Base-by-base conservation (phyloP, 2,329 filamentous ascomycete genomes). In the Anisogramma anomala region DNA sequence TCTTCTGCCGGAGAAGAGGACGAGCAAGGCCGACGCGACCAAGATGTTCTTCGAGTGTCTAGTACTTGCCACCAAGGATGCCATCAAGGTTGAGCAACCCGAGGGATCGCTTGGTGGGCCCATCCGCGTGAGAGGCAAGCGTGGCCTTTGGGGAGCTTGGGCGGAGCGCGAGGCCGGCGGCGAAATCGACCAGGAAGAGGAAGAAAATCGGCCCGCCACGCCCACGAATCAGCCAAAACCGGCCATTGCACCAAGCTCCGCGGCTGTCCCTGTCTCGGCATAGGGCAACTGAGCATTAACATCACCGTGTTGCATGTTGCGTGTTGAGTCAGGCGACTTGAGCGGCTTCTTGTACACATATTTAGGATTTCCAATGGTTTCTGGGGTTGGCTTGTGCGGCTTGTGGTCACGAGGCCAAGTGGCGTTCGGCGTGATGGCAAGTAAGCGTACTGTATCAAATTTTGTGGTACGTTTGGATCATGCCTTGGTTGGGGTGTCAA, bases 31-130 rank as follows among this genome's bases (percentile, higher is more conserved):
- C 7, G 91, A 96, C 54, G 91, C 91, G 0, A 98, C 91, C 32
- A 95, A 95, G 71, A 95, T 98, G 87, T 98, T 98, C 67, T 98
- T 98, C 54, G 91, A 98, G 64, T 82, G 91, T 41, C 71, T 98
- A 18, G 91, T 98, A 3, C 72, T 98, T 34, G 91, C 89, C 4
- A 98, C 91, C 31, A 98, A 98, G 66, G 91, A 98, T 58, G 91
- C 91, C 20, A 84, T 98, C 64, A 94, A 94, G 64, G 86, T 96
- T 19, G 89, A 96, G 58, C 91, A 98, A 62, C 74, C 74, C 36
- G 68, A 79, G 47, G 74, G 73, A 11, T 55, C 71, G 27, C 73
- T 96, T 19, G 88, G 88, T 36, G 83, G 79, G 3, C 74, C 82
- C 11, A 85, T 98, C 55, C 73, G 81, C 44, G 83, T 98, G 44